Evolutionary conservation across 768 basidiomycete species (phyloP).

Genomic region (Rhizopogon vesiculosus): DNA sequence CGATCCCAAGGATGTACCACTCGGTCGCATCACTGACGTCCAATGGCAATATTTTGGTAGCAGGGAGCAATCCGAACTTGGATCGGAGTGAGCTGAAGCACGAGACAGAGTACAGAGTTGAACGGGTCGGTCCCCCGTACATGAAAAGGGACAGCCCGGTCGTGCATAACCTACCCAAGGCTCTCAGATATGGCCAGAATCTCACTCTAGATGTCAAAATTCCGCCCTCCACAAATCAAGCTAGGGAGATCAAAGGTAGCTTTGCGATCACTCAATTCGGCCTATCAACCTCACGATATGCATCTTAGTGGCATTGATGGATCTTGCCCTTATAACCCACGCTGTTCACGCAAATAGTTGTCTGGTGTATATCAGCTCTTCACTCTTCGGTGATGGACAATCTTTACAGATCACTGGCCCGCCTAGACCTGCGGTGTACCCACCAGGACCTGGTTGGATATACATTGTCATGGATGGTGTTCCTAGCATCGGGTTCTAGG

Average conservation of each 20-base stretch:
- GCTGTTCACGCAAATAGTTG: slow-evolving; percentile 72
- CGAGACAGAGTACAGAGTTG: slow-evolving; percentile 85
- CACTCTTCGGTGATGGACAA: slow-evolving; percentile 36
- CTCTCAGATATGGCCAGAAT: slow-evolving; percentile 41
- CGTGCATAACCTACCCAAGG: slow-evolving; percentile 30
- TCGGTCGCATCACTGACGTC: slow-evolving; percentile 81
- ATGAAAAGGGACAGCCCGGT: slow-evolving; percentile 57
- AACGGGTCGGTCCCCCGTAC: slow-evolving; percentile 84
- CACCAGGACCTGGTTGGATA: slow-evolving; percentile 79
- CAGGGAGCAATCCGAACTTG: slow-evolving; percentile 81
- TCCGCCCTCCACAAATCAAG: slow-evolving; percentile 32
- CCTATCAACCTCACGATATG: slow-evolving; percentile 6
- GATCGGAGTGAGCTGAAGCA: slow-evolving; percentile 70
- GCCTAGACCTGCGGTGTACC: slow-evolving; percentile 60
- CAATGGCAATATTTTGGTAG: slow-evolving; percentile 66
- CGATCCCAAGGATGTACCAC: slow-evolving; percentile 75
- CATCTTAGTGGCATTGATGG: slow-evolving; percentile 64
- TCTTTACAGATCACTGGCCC: slow-evolving; percentile 60
- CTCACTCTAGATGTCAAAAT: slow-evolving; percentile 41
- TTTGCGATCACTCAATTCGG: not conserved
- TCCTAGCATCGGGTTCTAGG: slow-evolving; percentile 55
- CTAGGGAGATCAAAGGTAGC: slow-evolving; percentile 48
- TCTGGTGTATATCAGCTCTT: slow-evolving; percentile 58
- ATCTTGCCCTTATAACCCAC: slow-evolving; percentile 79
- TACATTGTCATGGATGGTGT: slow-evolving; percentile 63